Evolutionary conservation across 139 green algal genomes (phyloP), one percentile per base, ranked within the genome.

Genomic region (Asterochloris erici): DNA sequence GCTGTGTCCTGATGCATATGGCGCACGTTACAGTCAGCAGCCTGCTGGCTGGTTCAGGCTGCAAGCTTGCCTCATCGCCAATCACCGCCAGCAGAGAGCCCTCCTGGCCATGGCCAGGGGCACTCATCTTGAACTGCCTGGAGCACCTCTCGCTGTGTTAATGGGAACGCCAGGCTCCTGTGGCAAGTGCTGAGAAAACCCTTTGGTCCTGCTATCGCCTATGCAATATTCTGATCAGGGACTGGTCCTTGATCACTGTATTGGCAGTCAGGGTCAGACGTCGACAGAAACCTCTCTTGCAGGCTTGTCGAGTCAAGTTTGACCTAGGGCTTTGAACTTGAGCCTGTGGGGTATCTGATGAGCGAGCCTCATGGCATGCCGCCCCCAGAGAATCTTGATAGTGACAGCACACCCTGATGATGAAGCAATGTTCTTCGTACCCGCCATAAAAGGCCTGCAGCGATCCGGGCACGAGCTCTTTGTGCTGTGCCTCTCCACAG

Each of bases 351-450:
- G 38, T n/a, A 54, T 54, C 38, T 54, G 38, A 54, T 10, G 38
- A 54, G 38, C 38, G 6, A 54, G 38, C 38, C 38, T 10, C 38
- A 54, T 54, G 38, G 38, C 38, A 54, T 54, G 38, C 38, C 38
- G 38, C 38, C 38, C 38, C 38, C 38, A 54, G 38, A 71, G 26
- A 15, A 62, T 61, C 17, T 27, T 93, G 77, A 71, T 92, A 26
- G 82, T 93, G 11, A 84, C 86, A 11, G 90, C 90, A 0, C 90
- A 94, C 77, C 90, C 90, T 21, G 90, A 94, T 29, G 90, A 94
- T 68, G 90, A 94, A 62, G 86, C 66, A 63, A 94, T 94, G 91
- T 94, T 94, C 73, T 94, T 94, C 62, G 70, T 73, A 12, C 91
- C 90, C 14, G 87, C 86, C 4, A 77, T 93, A 26, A 47, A 82